These are phyloP conservation scores for Tolypocladium guangdongense DNA, from an alignment of 2,329 filamentous ascomycete genomes.

Conservation along the genomic window DNA sequence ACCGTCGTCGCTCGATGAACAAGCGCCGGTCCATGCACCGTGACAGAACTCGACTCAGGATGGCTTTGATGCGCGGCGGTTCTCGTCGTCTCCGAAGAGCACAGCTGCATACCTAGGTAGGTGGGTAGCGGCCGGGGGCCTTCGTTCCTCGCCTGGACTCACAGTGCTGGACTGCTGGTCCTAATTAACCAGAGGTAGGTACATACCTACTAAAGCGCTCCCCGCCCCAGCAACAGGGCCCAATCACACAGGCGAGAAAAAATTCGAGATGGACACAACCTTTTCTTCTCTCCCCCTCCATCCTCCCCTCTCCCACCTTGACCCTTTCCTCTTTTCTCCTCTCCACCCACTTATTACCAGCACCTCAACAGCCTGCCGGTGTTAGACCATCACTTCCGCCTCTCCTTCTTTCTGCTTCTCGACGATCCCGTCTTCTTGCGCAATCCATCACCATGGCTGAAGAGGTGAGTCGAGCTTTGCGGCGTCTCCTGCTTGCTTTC, in stretches of 20 bases:
- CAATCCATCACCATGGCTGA: conserved; percentile 47
- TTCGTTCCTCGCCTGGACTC: background rate
- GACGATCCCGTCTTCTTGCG: conserved; percentile 22
- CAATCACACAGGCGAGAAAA: conserved; percentile 28
- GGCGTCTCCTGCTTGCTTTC: conserved; percentile 7
- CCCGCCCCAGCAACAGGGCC: conserved; percentile 6
- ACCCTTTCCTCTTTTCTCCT: conserved; percentile 10
- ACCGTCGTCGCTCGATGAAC: no score
- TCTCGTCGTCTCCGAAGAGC: no score
- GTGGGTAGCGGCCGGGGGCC: no score
- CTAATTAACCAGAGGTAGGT: no score
- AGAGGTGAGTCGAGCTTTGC: conserved; percentile 33
- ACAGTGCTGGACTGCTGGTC: background rate
- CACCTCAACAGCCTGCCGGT: conserved; percentile 11
- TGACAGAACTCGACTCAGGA: no score
- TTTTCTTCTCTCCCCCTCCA: conserved; percentile 16
- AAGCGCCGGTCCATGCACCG: no score
- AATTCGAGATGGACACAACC: conserved; percentile 17
- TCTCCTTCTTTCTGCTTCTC: conserved; percentile 10
- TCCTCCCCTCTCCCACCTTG: conserved; percentile 16
- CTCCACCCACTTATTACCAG: conserved; percentile 9
- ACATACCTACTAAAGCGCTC: no score
- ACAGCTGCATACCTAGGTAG: no score
- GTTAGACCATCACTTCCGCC: conserved; percentile 10
- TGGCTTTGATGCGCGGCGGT: no score